Percentiles rank a stretch among this genome's conserved stretches.
phyloP scores from a whole-genome alignment of 768 basidiomycete species.

The Lentinula guzmanii region DNA sequence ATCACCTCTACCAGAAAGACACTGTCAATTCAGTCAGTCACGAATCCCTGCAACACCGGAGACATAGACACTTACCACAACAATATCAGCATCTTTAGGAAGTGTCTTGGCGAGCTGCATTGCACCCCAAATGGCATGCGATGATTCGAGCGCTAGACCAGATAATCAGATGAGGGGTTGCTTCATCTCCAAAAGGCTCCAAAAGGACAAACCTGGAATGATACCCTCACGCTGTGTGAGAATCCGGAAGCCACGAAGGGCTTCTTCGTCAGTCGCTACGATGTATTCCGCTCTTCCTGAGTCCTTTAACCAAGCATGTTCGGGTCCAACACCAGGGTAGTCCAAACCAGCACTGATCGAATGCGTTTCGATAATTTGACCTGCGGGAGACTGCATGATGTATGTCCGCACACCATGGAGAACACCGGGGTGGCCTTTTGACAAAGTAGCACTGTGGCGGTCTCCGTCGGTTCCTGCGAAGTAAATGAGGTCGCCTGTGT shows the following conservation, averaged over 20 bases:
- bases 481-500: background rate
- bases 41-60: background rate
- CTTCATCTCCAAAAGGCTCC: background rate
- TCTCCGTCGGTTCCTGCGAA: constrained; percentile 73
- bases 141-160: constrained; percentile 77
- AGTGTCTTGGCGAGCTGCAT: constrained; percentile 80
- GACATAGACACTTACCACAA: constrained; percentile 61
- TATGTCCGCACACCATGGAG: constrained; percentile 96
- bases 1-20: constrained; percentile 92
- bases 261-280: constrained; percentile 90
- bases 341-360: constrained; percentile 95
- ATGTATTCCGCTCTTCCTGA: constrained; percentile 91
- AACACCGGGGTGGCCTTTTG: constrained; percentile 88
- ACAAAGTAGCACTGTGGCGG: constrained; percentile 88
- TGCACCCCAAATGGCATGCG: constrained; percentile 94
- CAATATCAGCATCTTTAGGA: constrained; percentile 79
- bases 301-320: constrained; percentile 97
- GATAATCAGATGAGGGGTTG: background rate
- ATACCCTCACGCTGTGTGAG: constrained; percentile 94
- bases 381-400: constrained; percentile 79
- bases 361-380: constrained; percentile 96
- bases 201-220: constrained; percentile 67
- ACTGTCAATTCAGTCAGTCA: constrained; percentile 36
- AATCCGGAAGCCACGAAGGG: constrained; percentile 86
- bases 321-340: constrained; percentile 97